A percentile compares a stretch with the other conserved stretches of the same genome.
Conservation (phyloP, 805 yeast genomes). For the Starmerella stellata region DNA sequence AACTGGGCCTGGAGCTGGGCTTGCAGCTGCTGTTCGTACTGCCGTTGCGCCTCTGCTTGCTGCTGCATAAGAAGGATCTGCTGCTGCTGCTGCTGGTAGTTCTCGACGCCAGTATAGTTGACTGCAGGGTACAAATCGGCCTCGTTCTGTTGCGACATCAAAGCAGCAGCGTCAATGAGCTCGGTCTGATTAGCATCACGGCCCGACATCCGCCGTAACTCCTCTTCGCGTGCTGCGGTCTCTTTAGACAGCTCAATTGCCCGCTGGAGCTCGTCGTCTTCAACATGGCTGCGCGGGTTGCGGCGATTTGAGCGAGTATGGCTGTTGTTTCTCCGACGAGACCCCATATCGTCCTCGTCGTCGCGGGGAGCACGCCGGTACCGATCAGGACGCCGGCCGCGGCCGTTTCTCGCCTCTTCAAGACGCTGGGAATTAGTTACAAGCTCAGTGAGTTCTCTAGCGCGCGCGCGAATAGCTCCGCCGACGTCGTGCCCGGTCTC, state of each 20-base stretch:
- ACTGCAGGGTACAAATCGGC: conserved; percentile 9
- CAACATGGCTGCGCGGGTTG: conserved; percentile 26
- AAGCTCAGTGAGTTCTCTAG: conserved; percentile 68
- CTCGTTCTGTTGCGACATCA: conserved; percentile 55
- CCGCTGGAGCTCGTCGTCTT: conserved; percentile 57
- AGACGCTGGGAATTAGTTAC: conserved; percentile 69
- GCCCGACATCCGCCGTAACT: conserved; percentile 33
- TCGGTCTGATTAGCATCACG: conserved; percentile 15
- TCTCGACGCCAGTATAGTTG: conserved; percentile 4
- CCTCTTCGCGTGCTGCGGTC: conserved; percentile 57
- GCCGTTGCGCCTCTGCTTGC: conserved; percentile 25
- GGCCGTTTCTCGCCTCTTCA: conserved; percentile 39
- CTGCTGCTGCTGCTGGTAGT: conserved; percentile 3
- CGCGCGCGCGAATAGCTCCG: conserved; percentile 69
- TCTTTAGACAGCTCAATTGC: conserved; percentile 65
- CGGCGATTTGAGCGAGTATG: conserved; percentile 20
- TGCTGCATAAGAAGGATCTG: conserved; percentile 14
- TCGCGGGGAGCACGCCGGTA: conserved; percentile 6
- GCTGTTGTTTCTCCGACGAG: conserved; percentile 5
- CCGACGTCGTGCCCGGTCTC: conserved; percentile 74
- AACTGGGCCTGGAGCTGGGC: conserved; percentile 16
- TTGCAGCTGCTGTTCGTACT: conserved; percentile 22
- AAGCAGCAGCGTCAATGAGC: conserved; percentile 49
- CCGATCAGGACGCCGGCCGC: conserved; percentile 10
- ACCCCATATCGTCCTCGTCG: conserved; percentile 17